Evolutionary conservation across 106 monocot genomes (phyloP).

Genomic region (Acorus gramineus): DNA sequence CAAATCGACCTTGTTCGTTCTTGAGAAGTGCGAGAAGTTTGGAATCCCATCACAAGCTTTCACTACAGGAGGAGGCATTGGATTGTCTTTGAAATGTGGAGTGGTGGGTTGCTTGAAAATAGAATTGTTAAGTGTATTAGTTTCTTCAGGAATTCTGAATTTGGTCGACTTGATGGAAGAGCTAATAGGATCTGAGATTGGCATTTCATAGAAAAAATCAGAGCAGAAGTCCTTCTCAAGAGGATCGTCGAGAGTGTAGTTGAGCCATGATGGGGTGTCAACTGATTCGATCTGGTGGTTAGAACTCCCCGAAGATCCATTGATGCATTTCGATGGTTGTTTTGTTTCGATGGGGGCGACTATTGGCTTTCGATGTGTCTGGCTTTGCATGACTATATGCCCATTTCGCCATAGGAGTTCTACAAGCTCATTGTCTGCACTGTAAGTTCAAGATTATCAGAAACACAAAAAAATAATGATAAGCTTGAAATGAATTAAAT

Average conservation of each 20-base stretch:
- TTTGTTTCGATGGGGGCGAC: background rate
- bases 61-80: conserved; percentile 33
- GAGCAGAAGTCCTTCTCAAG: conserved; percentile 55
- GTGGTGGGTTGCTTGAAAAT: background rate
- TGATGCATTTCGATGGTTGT: conserved; percentile 3
- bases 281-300: conserved; percentile 25
- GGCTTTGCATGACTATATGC: conserved; percentile 57
- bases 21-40: conserved; percentile 41
- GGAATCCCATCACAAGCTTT: background rate
- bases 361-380: conserved; percentile 21
- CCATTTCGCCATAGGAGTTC: conserved; percentile 70
- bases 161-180: background rate
- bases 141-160: background rate
- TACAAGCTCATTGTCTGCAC: conserved; percentile 41
- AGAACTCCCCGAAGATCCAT: background rate
- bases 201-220: conserved; percentile 54
- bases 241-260: conserved; percentile 50
- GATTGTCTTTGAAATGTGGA: conserved; percentile 1
- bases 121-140: background rate
- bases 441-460: conserved; percentile 11
- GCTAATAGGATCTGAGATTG: conserved; percentile 13
- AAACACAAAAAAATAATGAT: background rate
- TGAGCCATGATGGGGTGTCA: conserved; percentile 49
- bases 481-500: background rate
- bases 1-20: conserved; percentile 6